Evolutionary conservation across 495 filamentous ascomycete species (phyloP).

Genomic region (Podospora pseudoanserina): DNA sequence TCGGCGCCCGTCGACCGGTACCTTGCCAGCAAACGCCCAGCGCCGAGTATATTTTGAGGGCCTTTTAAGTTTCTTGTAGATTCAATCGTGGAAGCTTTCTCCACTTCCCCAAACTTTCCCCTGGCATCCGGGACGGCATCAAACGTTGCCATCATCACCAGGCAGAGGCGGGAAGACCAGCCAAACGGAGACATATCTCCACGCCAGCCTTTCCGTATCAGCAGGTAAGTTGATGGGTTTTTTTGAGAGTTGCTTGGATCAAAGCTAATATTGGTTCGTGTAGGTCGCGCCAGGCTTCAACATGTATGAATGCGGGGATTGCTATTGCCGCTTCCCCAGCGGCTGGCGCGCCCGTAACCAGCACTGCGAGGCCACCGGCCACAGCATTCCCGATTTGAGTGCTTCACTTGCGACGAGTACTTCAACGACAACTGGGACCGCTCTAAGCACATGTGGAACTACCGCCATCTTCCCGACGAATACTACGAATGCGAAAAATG

Average conservation of each 20-base stretch:
- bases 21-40: too few species aligned
- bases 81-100: not conserved
- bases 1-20: too few species aligned
- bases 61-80: too few species aligned
- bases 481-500: conserved; percentile 26
- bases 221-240: not conserved
- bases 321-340: conserved; percentile 20
- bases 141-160: not conserved
- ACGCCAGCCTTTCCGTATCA: not conserved
- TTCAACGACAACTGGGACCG: conserved; percentile 20
- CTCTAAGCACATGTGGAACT: conserved; percentile 24
- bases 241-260: not conserved
- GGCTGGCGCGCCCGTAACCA: conserved; percentile 23
- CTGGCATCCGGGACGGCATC: not conserved
- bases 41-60: too few species aligned
- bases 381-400: conserved; percentile 23
- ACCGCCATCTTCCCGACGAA: conserved; percentile 17
- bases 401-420: conserved; percentile 21
- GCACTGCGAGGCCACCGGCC: conserved; percentile 24
- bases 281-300: not conserved
- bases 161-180: not conserved
- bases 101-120: not conserved
- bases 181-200: not conserved
- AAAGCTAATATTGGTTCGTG: not conserved
- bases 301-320: conserved; percentile 28